Evolutionary conservation across 331 rosid species (phyloP).

Genomic region (Arachis monticola): DNA sequence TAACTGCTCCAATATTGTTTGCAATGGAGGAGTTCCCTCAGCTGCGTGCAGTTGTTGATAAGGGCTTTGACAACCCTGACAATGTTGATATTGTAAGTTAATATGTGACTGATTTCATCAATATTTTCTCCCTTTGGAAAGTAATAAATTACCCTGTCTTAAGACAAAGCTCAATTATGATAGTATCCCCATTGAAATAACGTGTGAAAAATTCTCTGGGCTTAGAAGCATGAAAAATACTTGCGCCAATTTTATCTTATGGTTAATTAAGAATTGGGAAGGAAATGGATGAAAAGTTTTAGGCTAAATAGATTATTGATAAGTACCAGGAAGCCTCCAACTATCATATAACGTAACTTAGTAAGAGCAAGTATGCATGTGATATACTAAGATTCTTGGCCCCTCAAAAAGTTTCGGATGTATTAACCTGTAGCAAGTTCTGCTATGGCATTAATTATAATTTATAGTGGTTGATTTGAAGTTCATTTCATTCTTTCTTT

Average conservation of each 20-base stretch:
- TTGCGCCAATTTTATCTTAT: neutral
- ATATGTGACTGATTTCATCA: slow-evolving; percentile 27
- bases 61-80: slow-evolving; percentile 80
- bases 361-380: too few relatives aligned
- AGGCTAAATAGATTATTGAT: neutral
- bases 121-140: slow-evolving; percentile 23
- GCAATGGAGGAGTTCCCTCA: slow-evolving; percentile 98
- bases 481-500: neutral
- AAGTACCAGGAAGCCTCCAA: too few relatives aligned
- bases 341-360: neutral
- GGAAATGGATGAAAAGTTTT: neutral
- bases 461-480: neutral
- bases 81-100: slow-evolving; percentile 79
- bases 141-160: neutral
- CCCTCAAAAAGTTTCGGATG: neutral
- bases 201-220: neutral
- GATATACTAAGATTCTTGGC: neutral
- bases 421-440: neutral
- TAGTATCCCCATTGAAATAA: neutral
- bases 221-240: neutral
- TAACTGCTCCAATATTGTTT: slow-evolving; percentile 91
- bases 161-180: neutral
- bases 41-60: slow-evolving; percentile 64
- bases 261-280: neutral
- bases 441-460: neutral